phyloP scores from a whole-genome alignment of 768 basidiomycete species.

The Rubroboletus satanas region DNA sequence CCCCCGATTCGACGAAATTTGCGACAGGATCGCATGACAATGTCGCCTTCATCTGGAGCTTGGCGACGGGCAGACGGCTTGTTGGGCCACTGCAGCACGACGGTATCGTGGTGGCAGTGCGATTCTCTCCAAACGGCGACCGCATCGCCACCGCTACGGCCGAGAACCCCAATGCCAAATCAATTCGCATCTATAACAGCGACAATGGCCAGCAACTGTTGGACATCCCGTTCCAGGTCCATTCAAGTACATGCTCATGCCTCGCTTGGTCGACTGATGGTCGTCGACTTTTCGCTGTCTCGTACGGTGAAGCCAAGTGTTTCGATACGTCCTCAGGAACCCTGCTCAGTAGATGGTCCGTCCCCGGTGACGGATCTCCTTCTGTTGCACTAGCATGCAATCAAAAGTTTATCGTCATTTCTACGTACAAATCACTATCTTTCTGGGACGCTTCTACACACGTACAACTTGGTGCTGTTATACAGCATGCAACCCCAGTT shows the following conservation, averaged over 20 bases:
- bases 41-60: neutral
- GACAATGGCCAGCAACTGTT: neutral
- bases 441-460: neutral
- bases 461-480: neutral
- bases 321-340: neutral
- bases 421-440: rapidly evolving
- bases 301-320: neutral
- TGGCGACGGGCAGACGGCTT: neutral
- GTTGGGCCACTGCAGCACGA: neutral
- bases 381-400: neutral
- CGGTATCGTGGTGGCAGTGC: neutral
- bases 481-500: neutral
- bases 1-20: neutral
- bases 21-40: neutral
- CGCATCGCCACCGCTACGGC: neutral
- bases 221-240: neutral
- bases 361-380: neutral
- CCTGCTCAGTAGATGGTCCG: neutral
- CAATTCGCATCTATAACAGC: neutral
- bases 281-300: neutral
- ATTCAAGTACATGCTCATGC: neutral
- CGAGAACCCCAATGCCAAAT: neutral
- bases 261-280: neutral
- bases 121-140: neutral
- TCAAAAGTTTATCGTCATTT: neutral